A percentile compares a stretch with the other conserved stretches of the same genome.
Evolutionary conservation across 2,329 filamentous ascomycete genomes (phyloP).

Genomic region (Nigrograna mackinnonii): DNA sequence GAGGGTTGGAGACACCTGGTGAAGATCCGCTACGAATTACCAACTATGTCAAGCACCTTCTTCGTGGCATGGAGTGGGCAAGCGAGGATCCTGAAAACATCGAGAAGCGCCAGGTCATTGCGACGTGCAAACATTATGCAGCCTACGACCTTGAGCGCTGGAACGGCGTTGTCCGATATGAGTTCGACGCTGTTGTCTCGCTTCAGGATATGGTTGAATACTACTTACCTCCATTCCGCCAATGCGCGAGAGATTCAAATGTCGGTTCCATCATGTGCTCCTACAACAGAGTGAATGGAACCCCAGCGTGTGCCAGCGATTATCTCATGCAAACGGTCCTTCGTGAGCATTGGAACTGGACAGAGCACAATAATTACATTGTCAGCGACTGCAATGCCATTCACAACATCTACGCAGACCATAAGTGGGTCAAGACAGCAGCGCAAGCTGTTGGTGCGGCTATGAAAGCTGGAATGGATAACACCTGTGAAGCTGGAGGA

Average conservation of each 20-base stretch:
- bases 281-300: slow-evolving; percentile 67
- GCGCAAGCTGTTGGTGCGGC: slow-evolving; percentile 25
- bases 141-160: slow-evolving; percentile 35
- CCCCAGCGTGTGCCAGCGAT: slow-evolving; percentile 64
- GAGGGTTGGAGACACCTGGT: slow-evolving; percentile 61
- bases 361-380: slow-evolving; percentile 63
- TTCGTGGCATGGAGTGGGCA: slow-evolving; percentile 53
- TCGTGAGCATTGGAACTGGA: slow-evolving; percentile 68
- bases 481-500: slow-evolving; percentile 8
- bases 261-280: slow-evolving; percentile 59
- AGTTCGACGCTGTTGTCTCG: slow-evolving; percentile 60
- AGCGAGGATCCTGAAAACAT: slow-evolving; percentile 2
- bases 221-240: slow-evolving; percentile 68
- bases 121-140: slow-evolving; percentile 44
- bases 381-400: slow-evolving; percentile 68
- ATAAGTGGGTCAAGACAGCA: slow-evolving; percentile 15
- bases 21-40: slow-evolving; percentile 58
- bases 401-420: slow-evolving; percentile 57
- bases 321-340: slow-evolving; percentile 68
- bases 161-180: slow-evolving; percentile 41
- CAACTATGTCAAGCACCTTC: slow-evolving; percentile 55
- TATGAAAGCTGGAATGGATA: slow-evolving; percentile 24
- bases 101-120: slow-evolving; percentile 10
- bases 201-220: slow-evolving; percentile 70
- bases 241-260: slow-evolving; percentile 48